Base-by-base conservation (phyloP, 139 green algal genomes). In the Helicosporidium sp. region DNA sequence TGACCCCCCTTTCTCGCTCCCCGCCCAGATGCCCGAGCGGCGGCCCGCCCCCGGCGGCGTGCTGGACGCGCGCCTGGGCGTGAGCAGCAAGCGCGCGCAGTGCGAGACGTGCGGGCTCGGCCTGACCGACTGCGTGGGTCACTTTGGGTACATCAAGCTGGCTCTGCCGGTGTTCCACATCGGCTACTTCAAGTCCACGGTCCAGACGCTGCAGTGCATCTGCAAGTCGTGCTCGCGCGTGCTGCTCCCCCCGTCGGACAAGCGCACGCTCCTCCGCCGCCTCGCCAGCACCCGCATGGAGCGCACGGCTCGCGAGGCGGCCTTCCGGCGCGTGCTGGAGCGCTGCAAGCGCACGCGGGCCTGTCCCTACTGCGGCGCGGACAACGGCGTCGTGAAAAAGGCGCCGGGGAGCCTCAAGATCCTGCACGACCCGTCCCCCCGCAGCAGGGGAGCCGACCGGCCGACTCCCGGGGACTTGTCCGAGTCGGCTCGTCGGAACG, bases 81-180 rank as follows among this genome's bases (percentile, higher is more conserved):
- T 85, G 44, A 77, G 54, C 61, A 85, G 67, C 66, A 94, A 91
- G 57, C 65, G 64, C 19, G 64, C 65, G 3, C 56, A 62, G 13
- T 98, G 89, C 66, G 55, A 75, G 41, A 98, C 89, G 10, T 97
- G 89, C 51, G 74, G 78, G 5, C 83, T 85, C 28, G 28, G 28
- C 25, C 73, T 98, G 54, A 51, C 64, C 2, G 87, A 96, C 25
- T 98, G 89, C 69, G 76, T 82, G 0, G 89, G 89, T 0, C 89
- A 98, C 67, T 98, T 90, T 64, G 82, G 84, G n/a, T 89, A 94
- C 62, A 87, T 98, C 51, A 69, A 73, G 44, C 75, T 98, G 60
- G 74, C 90, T 69, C 78, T 98, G 55, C 89, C 89, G 1, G 89
- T 98, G 5, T 97, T 97, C 69, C 89, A 98, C 72, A 87, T 97